Evolutionary conservation across 148 eudicot genomes (phyloP).

Genomic region (Polygonum aviculare): DNA sequence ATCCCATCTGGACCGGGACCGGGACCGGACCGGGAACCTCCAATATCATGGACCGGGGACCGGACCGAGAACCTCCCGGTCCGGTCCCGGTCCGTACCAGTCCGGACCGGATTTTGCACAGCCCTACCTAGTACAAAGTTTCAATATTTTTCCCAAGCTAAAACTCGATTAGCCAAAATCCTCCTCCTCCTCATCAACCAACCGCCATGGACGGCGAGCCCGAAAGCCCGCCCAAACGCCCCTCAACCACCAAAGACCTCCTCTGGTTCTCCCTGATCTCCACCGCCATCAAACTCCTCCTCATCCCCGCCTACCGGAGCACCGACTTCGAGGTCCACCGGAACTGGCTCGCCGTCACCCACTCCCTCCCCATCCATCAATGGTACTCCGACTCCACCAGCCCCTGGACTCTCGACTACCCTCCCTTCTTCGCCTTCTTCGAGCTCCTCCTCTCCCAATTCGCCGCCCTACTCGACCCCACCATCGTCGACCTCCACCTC

Average conservation of each 20-base stretch:
- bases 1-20: too few relatives aligned
- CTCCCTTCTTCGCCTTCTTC: slow-evolving; percentile 81
- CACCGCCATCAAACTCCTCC: slow-evolving; percentile 53
- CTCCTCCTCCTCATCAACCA: neutral
- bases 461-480: slow-evolving; percentile 51
- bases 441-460: slow-evolving; percentile 57
- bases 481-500: slow-evolving; percentile 35
- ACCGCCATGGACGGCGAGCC: slow-evolving; percentile 23
- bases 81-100: too few relatives aligned
- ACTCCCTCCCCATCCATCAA: slow-evolving; percentile 52
- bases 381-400: slow-evolving; percentile 77
- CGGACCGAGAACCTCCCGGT: too few relatives aligned
- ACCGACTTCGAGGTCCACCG: slow-evolving; percentile 97
- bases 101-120: too few relatives aligned
- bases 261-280: slow-evolving; percentile 51
- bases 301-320: slow-evolving; percentile 77
- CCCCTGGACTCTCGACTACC: slow-evolving; percentile 95
- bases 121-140: too few relatives aligned
- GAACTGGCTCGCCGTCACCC: slow-evolving; percentile 83
- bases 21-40: too few relatives aligned
- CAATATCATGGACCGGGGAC: too few relatives aligned
- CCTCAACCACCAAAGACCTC: slow-evolving; percentile 18
- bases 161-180: too few relatives aligned
- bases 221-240: neutral
- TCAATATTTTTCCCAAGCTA: too few relatives aligned